Conservation (phyloP, 805 yeast species). For the Kuraishia ogatae region DNA sequence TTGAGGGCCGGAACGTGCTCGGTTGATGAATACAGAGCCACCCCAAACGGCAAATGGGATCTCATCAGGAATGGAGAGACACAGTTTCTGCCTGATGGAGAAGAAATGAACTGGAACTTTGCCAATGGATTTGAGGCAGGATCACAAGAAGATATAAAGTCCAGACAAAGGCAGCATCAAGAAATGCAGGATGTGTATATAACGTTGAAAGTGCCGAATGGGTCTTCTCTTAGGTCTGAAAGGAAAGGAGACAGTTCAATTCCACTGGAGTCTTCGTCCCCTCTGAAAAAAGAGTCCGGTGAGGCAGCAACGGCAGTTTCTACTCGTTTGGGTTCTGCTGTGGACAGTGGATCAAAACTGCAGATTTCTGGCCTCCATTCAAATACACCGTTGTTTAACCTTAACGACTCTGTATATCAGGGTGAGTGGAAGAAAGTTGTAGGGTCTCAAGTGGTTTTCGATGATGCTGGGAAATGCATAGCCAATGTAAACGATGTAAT, state of each 20-base stretch:
- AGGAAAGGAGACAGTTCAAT: background rate
- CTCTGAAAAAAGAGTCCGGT: background rate
- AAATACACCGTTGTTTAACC: slow-evolving; percentile 45
- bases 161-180: background rate
- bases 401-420: slow-evolving; percentile 53
- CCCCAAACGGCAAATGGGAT: slow-evolving; percentile 39
- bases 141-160: slow-evolving; percentile 66
- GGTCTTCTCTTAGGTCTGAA: background rate
- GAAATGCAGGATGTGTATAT: slow-evolving; percentile 14
- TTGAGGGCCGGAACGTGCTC: slow-evolving; percentile 81
- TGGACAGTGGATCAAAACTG: slow-evolving; percentile 16
- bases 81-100: slow-evolving; percentile 64
- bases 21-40: slow-evolving; percentile 49
- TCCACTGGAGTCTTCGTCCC: background rate
- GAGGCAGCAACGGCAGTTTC: background rate
- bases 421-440: slow-evolving; percentile 72
- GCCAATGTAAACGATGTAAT: slow-evolving; percentile 21
- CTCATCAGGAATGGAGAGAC: slow-evolving; percentile 65
- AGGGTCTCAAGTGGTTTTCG: slow-evolving; percentile 54
- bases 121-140: slow-evolving; percentile 74
- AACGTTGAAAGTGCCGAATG: slow-evolving; percentile 16
- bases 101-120: slow-evolving; percentile 93
- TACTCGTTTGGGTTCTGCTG: background rate
- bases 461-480: slow-evolving; percentile 25
- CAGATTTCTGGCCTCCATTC: slow-evolving; percentile 49